Percentiles rank a stretch among this genome's conserved stretches.
These are phyloP conservation scores for Thymus mandschuricus DNA, from an alignment of 257 asterid genomes.

Conservation along the genomic window DNA sequence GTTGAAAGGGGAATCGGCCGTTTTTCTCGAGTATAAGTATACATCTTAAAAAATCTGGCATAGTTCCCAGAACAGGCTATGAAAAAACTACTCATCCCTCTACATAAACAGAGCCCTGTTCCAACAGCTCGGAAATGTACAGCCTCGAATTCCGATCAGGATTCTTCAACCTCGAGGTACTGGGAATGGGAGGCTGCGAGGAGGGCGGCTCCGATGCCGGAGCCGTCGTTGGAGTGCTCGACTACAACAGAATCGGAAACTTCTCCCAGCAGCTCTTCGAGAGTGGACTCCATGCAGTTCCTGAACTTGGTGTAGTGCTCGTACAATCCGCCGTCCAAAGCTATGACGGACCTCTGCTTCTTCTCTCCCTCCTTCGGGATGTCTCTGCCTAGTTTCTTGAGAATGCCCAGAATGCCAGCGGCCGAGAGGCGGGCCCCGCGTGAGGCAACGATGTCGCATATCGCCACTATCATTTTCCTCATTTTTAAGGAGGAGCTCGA, in stretches of 20 bases:
- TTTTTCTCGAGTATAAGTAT: too few species aligned
- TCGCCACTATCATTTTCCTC: slow-evolving; percentile 60
- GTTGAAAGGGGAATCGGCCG: too few species aligned
- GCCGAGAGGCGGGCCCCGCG: slow-evolving; percentile 93
- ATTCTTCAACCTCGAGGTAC: slow-evolving; percentile 51
- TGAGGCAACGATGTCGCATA: slow-evolving; percentile 70
- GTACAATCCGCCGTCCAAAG: slow-evolving; percentile 78
- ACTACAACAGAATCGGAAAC: slow-evolving; percentile 35
- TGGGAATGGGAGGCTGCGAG: slow-evolving; percentile 88
- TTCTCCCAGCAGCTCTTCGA: slow-evolving; percentile 75
- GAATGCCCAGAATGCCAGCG: slow-evolving; percentile 76
- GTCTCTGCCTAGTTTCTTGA: slow-evolving; percentile 83
- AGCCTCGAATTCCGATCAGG: not conserved
- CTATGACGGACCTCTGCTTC: slow-evolving; percentile 61
- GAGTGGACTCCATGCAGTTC: slow-evolving; percentile 54
- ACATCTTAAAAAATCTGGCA: too few species aligned
- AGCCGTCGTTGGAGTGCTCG: slow-evolving; percentile 75
- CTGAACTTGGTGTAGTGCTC: slow-evolving; percentile 79
- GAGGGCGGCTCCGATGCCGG: slow-evolving; percentile 94
- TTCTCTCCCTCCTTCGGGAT: slow-evolving; percentile 48
- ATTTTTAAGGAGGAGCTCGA: slow-evolving; percentile 60
- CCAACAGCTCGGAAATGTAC: too few species aligned
- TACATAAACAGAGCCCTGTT: too few species aligned
- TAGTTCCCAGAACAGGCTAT: too few species aligned
- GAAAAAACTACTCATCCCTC: too few species aligned